Conservation (phyloP, 2,329 filamentous ascomycete genomes). For the Claviceps capensis region DNA sequence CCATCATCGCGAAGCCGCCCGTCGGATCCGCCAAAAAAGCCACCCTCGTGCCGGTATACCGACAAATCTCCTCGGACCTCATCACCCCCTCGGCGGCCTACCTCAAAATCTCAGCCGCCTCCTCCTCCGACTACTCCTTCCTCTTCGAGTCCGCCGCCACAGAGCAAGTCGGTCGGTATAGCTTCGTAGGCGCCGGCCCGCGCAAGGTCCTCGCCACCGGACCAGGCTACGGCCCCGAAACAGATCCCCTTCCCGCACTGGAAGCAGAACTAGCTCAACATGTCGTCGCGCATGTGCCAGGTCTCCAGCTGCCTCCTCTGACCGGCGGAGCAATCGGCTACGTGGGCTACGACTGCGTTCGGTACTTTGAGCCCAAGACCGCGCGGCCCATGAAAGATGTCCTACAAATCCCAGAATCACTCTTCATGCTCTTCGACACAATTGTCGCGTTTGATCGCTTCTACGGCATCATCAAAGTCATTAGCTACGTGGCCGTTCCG, state of each 20-base stretch:
- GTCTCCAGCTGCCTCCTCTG: slow-evolving; percentile 68
- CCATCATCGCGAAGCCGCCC: slow-evolving; percentile 25
- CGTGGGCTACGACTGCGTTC: slow-evolving; percentile 93
- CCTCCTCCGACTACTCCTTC: slow-evolving; percentile 65
- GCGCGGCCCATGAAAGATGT: slow-evolving; percentile 77
- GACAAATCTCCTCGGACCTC: slow-evolving; percentile 80
- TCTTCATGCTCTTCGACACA: slow-evolving; percentile 96
- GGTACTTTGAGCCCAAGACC: slow-evolving; percentile 98
- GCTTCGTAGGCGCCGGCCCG: slow-evolving; percentile 76
- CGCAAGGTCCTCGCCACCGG: slow-evolving; percentile 78
- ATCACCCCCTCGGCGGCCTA: slow-evolving; percentile 93
- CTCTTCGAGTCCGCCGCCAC: slow-evolving; percentile 92
- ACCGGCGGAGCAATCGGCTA: slow-evolving; percentile 92
- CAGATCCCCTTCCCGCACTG: slow-evolving; percentile 72
- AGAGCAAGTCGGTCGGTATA: slow-evolving; percentile 87
- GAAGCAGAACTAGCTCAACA: slow-evolving; percentile 68
- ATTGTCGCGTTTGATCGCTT: slow-evolving; percentile 92
- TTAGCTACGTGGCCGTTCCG: slow-evolving; percentile 74
- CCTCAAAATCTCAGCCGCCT: slow-evolving; percentile 67
- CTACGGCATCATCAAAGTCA: slow-evolving; percentile 81
- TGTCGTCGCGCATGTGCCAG: slow-evolving; percentile 72
- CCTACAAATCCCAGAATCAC: slow-evolving; percentile 75
- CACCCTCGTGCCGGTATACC: slow-evolving; percentile 71
- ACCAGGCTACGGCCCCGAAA: slow-evolving; percentile 68
- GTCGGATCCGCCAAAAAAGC: slow-evolving; percentile 21